phyloP scores from a whole-genome alignment of 2,329 filamentous ascomycete species.

The Sarocladium kiliense region DNA sequence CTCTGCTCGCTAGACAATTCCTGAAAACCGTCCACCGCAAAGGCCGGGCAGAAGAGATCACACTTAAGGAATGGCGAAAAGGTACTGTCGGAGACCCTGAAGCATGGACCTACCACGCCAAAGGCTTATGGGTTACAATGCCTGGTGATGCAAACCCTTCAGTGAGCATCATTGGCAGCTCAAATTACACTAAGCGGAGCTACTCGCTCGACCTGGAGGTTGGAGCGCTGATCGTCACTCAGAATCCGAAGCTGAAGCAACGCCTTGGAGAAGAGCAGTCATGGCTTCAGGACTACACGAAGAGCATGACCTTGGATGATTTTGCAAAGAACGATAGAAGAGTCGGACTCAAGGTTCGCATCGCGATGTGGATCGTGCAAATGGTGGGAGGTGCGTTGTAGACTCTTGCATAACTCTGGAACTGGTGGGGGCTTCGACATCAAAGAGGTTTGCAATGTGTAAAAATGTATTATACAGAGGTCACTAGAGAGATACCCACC shows the following conservation, averaged over 20 bases:
- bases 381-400: constrained; percentile 68
- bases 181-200: constrained; percentile 92
- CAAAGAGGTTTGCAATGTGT: not conserved
- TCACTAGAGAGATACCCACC: no score
- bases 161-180: constrained; percentile 81
- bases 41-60: constrained; percentile 51
- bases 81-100: constrained; percentile 75
- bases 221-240: constrained; percentile 80
- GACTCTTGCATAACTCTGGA: not conserved
- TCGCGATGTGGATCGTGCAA: constrained; percentile 92
- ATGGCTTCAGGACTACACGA: constrained; percentile 73
- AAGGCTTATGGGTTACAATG: constrained; percentile 86
- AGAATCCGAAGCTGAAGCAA: constrained; percentile 64
- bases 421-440: no score
- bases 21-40: constrained; percentile 51
- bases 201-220: constrained; percentile 91
- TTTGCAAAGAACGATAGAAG: constrained; percentile 76
- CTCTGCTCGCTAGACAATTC: constrained; percentile 78
- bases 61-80: constrained; percentile 80
- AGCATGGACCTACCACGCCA: constrained; percentile 97
- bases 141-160: constrained; percentile 61
- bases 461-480: not conserved
- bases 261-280: constrained; percentile 74
- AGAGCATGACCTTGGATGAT: constrained; percentile 66
- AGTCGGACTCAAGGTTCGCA: constrained; percentile 76